Evolutionary conservation across 345 rosid species (phyloP).

Genomic region (Lepidium aucheri): DNA sequence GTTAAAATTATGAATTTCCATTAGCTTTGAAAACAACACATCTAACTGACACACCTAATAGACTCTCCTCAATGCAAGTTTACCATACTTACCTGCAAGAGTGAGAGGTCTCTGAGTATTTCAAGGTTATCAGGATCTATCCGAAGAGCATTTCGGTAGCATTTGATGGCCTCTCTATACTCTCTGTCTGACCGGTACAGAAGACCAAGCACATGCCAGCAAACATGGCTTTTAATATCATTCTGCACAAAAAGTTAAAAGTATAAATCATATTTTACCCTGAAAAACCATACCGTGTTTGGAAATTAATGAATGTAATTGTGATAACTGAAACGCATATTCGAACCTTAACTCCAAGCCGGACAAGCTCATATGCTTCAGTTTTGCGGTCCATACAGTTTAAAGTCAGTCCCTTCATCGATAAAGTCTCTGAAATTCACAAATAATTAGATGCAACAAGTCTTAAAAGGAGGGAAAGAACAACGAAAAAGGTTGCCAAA

Average conservation of each 20-base stretch:
- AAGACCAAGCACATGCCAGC: slow-evolving; percentile 99
- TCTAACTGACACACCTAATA: background rate
- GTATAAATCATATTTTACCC: slow-evolving; percentile 1
- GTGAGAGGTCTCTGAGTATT: slow-evolving; percentile 89
- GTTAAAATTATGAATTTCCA: background rate
- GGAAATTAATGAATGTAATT: background rate
- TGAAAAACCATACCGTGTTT: background rate
- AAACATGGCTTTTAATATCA: slow-evolving; percentile 98
- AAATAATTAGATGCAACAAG: background rate
- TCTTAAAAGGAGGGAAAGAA: background rate
- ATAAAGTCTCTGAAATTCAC: slow-evolving; percentile 69
- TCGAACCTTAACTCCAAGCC: slow-evolving; percentile 82
- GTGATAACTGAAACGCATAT: slow-evolving; percentile 7
- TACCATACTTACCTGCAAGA: slow-evolving; percentile 65
- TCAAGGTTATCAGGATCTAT: slow-evolving; percentile 99
- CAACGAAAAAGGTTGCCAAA: background rate
- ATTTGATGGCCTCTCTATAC: slow-evolving; percentile 97
- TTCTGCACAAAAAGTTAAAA: slow-evolving; percentile 50
- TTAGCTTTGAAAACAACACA: background rate
- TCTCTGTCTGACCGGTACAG: slow-evolving; percentile 98
- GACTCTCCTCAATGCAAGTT: background rate
- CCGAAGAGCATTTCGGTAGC: slow-evolving; percentile 89
- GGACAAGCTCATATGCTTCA: slow-evolving; percentile 97
- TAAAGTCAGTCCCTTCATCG: slow-evolving; percentile 96
- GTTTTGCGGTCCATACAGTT: slow-evolving; percentile 99